phyloP scores from a whole-genome alignment of 148 eudicot species.

The Oxyria digyna region DNA sequence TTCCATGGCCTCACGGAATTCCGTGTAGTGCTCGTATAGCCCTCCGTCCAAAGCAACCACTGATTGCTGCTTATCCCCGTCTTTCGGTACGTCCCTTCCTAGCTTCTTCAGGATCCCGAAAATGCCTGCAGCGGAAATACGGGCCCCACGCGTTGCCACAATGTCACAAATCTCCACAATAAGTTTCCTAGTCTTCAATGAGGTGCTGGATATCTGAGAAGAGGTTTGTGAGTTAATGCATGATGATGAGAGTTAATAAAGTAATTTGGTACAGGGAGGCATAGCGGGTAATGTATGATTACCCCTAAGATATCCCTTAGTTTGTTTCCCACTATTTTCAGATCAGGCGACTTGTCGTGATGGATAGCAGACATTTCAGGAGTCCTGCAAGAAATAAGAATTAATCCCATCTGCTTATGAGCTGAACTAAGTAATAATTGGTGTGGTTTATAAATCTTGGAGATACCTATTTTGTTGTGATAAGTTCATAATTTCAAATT shows the following conservation, averaged over 20 bases:
- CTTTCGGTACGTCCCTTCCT: slow-evolving; percentile 50
- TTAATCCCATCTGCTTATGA: too few relatives aligned
- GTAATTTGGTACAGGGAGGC: not conserved
- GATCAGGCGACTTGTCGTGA: slow-evolving; percentile 72
- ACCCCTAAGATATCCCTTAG: slow-evolving; percentile 76
- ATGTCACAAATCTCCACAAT: slow-evolving; percentile 57
- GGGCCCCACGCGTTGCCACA: slow-evolving; percentile 70
- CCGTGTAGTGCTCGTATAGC: slow-evolving; percentile 64
- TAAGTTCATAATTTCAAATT: too few relatives aligned
- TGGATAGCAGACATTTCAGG: slow-evolving; percentile 88
- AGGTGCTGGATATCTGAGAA: slow-evolving; percentile 52
- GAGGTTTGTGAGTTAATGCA: not conserved
- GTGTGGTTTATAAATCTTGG: too few relatives aligned
- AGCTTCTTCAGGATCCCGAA: slow-evolving; percentile 68
- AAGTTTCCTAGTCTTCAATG: slow-evolving; percentile 60
- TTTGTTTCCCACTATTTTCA: slow-evolving; percentile 60
- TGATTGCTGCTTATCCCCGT: slow-evolving; percentile 42
- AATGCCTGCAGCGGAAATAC: slow-evolving; percentile 82
- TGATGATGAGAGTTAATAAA: too few relatives aligned
- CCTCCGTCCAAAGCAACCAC: slow-evolving; percentile 83
- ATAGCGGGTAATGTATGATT: not conserved
- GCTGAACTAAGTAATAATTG: not conserved
- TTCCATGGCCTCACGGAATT: slow-evolving; percentile 63
- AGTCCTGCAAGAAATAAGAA: slow-evolving; percentile 63
- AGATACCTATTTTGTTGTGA: too few relatives aligned